Percentiles rank a stretch among this genome's conserved stretches.
These are phyloP conservation scores for Fennellomyces sp. DNA, from an alignment of 371 early-diverging fungal genomes.

Conservation along the genomic window DNA sequence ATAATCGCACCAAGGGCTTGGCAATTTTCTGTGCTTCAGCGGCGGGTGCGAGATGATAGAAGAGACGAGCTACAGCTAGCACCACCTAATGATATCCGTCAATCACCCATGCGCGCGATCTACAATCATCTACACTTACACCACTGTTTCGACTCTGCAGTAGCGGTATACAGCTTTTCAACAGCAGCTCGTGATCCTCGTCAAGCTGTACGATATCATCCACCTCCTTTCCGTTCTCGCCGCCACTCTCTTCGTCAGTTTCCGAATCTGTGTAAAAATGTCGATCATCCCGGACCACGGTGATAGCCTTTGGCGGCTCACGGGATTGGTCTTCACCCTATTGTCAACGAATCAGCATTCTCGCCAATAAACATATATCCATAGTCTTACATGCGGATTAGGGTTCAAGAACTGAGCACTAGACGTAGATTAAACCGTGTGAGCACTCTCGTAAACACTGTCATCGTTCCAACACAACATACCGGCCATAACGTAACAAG, in stretches of 20 bases:
- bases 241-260: conserved; percentile 23
- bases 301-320: conserved; percentile 26
- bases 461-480: conserved; percentile 9
- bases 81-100: conserved; percentile 62
- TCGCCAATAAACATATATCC: neutral
- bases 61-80: conserved; percentile 73
- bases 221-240: conserved; percentile 25
- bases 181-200: conserved; percentile 76
- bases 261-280: conserved; percentile 47
- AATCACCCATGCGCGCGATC: neutral
- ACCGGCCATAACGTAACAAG: conserved; percentile 81
- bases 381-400: conserved; percentile 48
- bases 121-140: conserved; percentile 38
- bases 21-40: conserved; percentile 63
- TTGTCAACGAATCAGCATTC: neutral
- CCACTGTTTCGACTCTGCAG: conserved; percentile 88
- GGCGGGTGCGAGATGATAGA: conserved; percentile 76
- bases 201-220: conserved; percentile 54
- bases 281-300: conserved; percentile 16
- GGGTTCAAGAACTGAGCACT: conserved; percentile 69
- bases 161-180: conserved; percentile 74
- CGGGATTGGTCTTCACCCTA: conserved; percentile 43
- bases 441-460: neutral
- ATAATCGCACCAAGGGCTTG: conserved; percentile 77
- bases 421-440: neutral